Evolutionary conservation across 768 basidiomycete genomes (phyloP), one percentile per base, ranked within the genome.

Genomic region (Boletus reticuloceps): DNA sequence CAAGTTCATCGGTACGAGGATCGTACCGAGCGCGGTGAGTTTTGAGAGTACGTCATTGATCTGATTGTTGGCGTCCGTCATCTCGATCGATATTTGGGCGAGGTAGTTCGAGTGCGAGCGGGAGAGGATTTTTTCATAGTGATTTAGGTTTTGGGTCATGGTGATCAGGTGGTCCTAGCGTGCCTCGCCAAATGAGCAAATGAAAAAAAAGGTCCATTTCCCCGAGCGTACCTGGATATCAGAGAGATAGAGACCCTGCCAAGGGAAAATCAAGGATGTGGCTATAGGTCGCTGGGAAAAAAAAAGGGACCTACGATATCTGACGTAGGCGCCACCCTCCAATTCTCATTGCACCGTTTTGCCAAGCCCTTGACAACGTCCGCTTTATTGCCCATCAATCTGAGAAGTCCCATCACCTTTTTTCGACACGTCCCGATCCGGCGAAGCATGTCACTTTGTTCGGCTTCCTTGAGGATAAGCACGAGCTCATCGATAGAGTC

Each of bases 41-140:
- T 98, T 98, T 6, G 91, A 93, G 6, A 98, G 83, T 3, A 99
- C 97, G 68, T 98, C 94, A 74, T 99, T 99, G 77, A 98, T 99
- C 76, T 98, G 94, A 72, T 99, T 99, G 75, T 99, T 99, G 40
- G 97, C 97, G 65, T 98, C 95, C 36, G 94, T 96, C 96, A 98
- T 99, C 77, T 98, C 97, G 73, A 99, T 98, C 41, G 94, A 97
- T 63, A 99, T 99, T 67, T 98, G 97, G 1, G 97, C 97, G 48
- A 99, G 87, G 75, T 99, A 99, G 70, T 99, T 99, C 37, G 95
- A 98, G 73, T 99, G 97, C 39, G 96, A 98, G 39, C 97, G 88
- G 5, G 96, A 98, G 10, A 99, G 80, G 67, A 99, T 98, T 79
- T 98, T 99, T 70, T 99, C 97, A 77, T 98, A 99, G 74, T 98